These are phyloP conservation scores for Saccharomycopsis capsularis DNA, from an alignment of 805 yeast genomes.

Conservation along the genomic window DNA sequence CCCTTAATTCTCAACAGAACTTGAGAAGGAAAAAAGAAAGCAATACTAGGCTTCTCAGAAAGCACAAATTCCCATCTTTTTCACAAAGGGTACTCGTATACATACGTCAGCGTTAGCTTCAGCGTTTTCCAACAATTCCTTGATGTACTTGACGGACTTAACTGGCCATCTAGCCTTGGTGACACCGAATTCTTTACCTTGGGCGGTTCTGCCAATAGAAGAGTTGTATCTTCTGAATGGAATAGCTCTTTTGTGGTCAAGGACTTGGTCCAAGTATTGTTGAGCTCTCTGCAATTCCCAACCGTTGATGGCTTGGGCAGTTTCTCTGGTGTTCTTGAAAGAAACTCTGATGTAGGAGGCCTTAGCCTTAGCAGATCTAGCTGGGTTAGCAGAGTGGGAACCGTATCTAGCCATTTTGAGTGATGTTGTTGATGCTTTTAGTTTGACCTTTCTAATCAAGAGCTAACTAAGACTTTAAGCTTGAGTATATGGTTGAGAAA, in stretches of 20 bases:
- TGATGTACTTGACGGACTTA: constrained; percentile 92
- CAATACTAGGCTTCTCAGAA: not conserved
- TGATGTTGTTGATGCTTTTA: too few relatives aligned
- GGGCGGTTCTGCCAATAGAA: constrained; percentile 98
- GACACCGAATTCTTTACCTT: constrained; percentile 99
- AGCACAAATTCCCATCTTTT: too few relatives aligned
- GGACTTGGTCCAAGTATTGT: constrained; percentile 89
- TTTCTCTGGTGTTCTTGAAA: constrained; percentile 99
- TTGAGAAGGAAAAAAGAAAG: not conserved
- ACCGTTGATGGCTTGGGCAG: constrained; percentile 97
- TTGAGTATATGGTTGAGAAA: too few relatives aligned
- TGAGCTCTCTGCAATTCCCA: constrained; percentile 97
- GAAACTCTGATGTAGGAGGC: constrained; percentile 99
- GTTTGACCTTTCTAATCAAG: too few relatives aligned
- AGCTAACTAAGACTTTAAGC: too few relatives aligned
- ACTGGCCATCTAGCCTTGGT: constrained; percentile 99
- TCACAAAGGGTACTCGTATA: constrained; percentile 24
- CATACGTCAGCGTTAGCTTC: constrained; percentile 93
- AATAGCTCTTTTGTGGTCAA: constrained; percentile 98
- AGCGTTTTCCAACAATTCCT: constrained; percentile 94
- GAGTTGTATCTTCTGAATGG: constrained; percentile 98
- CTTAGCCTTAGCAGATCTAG: constrained; percentile 98
- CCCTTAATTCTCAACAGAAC: too few relatives aligned
- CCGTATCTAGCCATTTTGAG: constrained; percentile 95
- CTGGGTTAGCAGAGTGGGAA: constrained; percentile 98